phyloP scores from a whole-genome alignment of 208 protist genomes.

The Acanthamoeba lenticulata region DNA sequence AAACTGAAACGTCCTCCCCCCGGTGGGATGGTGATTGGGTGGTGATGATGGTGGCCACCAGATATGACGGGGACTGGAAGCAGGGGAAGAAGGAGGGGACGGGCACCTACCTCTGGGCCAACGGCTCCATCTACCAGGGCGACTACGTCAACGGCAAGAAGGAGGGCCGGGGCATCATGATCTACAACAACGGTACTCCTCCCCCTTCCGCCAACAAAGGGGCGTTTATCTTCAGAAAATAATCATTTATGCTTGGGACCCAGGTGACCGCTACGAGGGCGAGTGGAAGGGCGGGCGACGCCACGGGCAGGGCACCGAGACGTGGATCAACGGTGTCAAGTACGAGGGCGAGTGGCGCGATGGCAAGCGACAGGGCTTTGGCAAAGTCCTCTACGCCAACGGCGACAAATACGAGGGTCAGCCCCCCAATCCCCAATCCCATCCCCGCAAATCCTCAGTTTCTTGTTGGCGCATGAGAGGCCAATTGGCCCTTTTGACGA shows the following conservation, averaged over 20 bases:
- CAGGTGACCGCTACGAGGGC: constrained; percentile 33
- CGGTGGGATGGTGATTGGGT: not conserved
- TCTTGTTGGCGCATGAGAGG: too few relatives aligned
- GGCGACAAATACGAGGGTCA: not conserved
- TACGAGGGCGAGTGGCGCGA: constrained; percentile 62
- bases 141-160: constrained; percentile 68
- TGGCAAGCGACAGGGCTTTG: constrained; percentile 59
- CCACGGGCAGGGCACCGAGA: not conserved
- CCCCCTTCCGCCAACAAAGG: not conserved
- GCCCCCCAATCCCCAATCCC: too few relatives aligned
- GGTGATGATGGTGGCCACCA: too few relatives aligned
- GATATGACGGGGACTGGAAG: constrained; percentile 53
- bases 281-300: constrained; percentile 38
- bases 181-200: constrained; percentile 54
- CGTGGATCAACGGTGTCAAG: constrained; percentile 46
- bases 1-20: not conserved
- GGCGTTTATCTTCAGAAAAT: too few relatives aligned
- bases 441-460: too few relatives aligned
- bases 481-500: too few relatives aligned
- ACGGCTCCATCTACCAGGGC: constrained; percentile 70
- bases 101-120: constrained; percentile 68
- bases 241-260: too few relatives aligned
- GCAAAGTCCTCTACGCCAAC: constrained; percentile 63
- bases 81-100: constrained; percentile 68
- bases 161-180: constrained; percentile 42